A percentile compares a stretch with the other conserved stretches of the same genome.
phyloP scores from a whole-genome alignment of 257 asterid species.

The Nemophila menziesii region DNA sequence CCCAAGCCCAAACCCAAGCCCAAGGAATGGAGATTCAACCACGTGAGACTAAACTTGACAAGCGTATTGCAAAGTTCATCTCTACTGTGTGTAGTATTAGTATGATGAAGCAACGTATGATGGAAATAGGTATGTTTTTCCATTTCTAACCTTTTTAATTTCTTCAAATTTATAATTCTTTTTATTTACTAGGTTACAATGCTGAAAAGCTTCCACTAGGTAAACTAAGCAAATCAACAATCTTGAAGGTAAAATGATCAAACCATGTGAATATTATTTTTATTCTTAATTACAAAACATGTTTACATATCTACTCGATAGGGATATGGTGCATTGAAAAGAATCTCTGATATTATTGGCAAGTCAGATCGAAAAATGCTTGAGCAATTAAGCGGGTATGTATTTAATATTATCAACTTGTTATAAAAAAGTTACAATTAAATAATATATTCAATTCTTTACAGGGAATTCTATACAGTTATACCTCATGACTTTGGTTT shows the following conservation, averaged over 20 bases:
- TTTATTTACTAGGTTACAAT: conserved; percentile 58
- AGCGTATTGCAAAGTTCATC: conserved; percentile 69
- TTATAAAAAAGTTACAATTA: neutral
- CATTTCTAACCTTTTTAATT: neutral
- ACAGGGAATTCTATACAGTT: conserved; percentile 88
- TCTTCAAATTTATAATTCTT: neutral
- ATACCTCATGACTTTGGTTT: conserved; percentile 95
- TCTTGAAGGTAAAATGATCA: conserved; percentile 45
- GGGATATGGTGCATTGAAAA: conserved; percentile 89
- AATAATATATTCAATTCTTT: conserved; percentile 6
- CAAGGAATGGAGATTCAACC: conserved; percentile 28
- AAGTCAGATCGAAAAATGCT: conserved; percentile 49
- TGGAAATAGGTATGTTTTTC: conserved; percentile 63
- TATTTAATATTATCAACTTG: neutral
- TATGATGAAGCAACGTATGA: conserved; percentile 98
- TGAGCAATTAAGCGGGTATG: conserved; percentile 76
- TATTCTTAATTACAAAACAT: neutral
- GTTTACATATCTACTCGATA: conserved; percentile 15
- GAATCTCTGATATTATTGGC: conserved; percentile 66
- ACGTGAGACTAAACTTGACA: conserved; percentile 64
- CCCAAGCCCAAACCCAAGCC: no score
- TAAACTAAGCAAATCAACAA: conserved; percentile 84
- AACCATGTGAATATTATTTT: neutral
- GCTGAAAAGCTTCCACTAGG: conserved; percentile 93
- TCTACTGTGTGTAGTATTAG: conserved; percentile 77